These are phyloP conservation scores for Fagopyrum tataricum DNA, from an alignment of 148 eudicot genomes.

Conservation along the genomic window DNA sequence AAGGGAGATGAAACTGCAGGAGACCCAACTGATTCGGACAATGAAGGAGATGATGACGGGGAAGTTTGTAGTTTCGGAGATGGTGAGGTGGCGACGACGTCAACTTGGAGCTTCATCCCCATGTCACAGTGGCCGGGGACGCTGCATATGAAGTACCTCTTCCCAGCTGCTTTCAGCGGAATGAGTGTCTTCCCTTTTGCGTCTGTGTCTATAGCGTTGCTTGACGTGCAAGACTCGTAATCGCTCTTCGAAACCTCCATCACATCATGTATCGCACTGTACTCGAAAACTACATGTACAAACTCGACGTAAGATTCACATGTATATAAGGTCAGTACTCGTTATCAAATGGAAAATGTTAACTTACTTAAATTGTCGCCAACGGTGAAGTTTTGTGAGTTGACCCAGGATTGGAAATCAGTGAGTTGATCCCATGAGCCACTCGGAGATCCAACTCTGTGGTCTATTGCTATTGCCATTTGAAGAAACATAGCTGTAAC, in stretches of 20 bases:
- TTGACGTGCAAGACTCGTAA: constrained; percentile 34
- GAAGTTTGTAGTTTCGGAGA: constrained; percentile 2
- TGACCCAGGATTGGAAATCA: constrained; percentile 19
- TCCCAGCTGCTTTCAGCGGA: constrained; percentile 33
- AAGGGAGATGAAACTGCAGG: background rate
- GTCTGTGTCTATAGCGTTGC: constrained; percentile 21
- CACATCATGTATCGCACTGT: constrained; percentile 30
- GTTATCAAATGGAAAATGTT: background rate
- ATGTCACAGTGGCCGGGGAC: constrained; percentile 32
- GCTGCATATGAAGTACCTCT: constrained; percentile 49
- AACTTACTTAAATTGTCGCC: constrained; percentile 29
- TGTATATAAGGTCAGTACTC: too few relatives aligned
- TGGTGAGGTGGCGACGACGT: constrained; percentile 27
- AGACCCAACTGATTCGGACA: background rate
- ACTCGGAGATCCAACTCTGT: constrained; percentile 22
- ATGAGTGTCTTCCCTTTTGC: constrained; percentile 29
- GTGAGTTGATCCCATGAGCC: constrained; percentile 27
- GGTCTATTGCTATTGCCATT: constrained; percentile 19
- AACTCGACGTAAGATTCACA: too few relatives aligned
- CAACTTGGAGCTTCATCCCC: constrained; percentile 47
- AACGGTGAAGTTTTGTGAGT: constrained; percentile 13
- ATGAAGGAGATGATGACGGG: constrained; percentile 16
- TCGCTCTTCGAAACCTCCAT: constrained; percentile 36
- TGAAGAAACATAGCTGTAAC: constrained; percentile 12
- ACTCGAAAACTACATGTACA: constrained; percentile 34